Base-by-base conservation (phyloP, 2,329 filamentous ascomycete species). In the Huntiella omanensis region DNA sequence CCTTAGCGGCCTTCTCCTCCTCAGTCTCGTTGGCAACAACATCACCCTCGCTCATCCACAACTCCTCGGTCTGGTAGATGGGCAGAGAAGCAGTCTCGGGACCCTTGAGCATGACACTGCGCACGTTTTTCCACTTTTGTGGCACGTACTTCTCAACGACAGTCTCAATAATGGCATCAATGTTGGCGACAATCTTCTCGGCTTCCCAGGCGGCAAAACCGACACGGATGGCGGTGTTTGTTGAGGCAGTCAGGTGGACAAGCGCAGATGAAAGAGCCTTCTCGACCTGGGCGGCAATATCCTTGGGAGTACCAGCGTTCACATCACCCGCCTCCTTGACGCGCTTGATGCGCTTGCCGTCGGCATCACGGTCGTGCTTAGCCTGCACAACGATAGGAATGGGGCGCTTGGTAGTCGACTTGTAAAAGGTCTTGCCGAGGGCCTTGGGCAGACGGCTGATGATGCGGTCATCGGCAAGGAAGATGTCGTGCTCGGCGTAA, bases 351-450 rank as follows among this genome's bases (percentile, higher is more conserved):
- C 66, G 65, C 60, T 76, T 74, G 19, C 44, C 49, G 7, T 51
- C 50, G 7, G 42, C 39, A 35, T 48, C 42, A 16, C 48, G 45
- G 42, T 36, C 36, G 15, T 46, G 39, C 43, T 46, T 46, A 52
- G 77, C 62, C 56, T 67, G 71, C 51, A 96, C 70, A 38, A 71
- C 68, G 34, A 96, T 73, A 19, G 91, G 87, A 49, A 98, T 77
- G 7, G 91, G 91, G 35, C 88, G 73, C 71, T 96, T 96, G 52
- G 65, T 63, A 3, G 80, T 83, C 48, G 66, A 71, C 66, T 86
- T 81, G 73, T 91, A 96, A 62, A 98, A 96, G 1, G 80, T 80
- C 67, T 94, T 96, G 55, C 88, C 91, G 10, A 98, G 75, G 2
- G 78, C 68, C 53, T 75, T 73, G 48, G 87, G 84, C 50, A 96